Conservation (phyloP, 2,329 filamentous ascomycete genomes). For the Fusarium sp. region DNA sequence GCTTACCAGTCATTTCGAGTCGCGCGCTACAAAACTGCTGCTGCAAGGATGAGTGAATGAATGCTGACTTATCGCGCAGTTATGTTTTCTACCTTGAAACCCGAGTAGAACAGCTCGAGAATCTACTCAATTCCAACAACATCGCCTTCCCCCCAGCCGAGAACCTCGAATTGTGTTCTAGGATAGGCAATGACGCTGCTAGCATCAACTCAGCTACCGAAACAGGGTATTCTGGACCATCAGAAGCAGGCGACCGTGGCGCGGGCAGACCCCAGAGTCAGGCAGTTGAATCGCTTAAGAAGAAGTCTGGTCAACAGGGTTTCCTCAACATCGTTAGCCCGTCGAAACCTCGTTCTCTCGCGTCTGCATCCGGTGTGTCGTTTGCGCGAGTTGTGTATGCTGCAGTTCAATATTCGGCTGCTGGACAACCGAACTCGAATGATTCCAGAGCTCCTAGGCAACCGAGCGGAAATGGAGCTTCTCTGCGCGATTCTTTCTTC, state of each 20-base stretch:
- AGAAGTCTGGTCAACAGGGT: slow-evolving; percentile 52
- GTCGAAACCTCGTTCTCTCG: slow-evolving; percentile 83
- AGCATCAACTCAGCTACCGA: slow-evolving; percentile 51
- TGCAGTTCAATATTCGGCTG: slow-evolving; percentile 81
- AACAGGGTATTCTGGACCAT: slow-evolving; percentile 50
- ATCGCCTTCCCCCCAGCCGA: slow-evolving; percentile 79
- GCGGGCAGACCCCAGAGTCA: slow-evolving; percentile 47
- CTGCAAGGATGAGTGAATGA: neutral
- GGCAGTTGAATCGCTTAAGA: slow-evolving; percentile 51
- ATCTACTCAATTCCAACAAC: slow-evolving; percentile 74
- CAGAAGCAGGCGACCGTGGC: slow-evolving; percentile 48
- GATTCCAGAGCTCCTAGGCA: slow-evolving; percentile 45
- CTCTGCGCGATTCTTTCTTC: slow-evolving; percentile 96
- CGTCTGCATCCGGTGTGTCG: slow-evolving; percentile 89
- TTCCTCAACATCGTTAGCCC: slow-evolving; percentile 83
- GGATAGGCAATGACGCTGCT: slow-evolving; percentile 55
- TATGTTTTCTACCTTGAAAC: slow-evolving; percentile 97
- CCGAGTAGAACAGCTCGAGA: slow-evolving; percentile 84
- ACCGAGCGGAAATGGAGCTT: slow-evolving; percentile 67
- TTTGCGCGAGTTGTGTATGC: slow-evolving; percentile 96
- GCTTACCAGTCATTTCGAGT: neutral
- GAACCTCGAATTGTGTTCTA: slow-evolving; percentile 73
- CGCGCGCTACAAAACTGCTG: neutral
- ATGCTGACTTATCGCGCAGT: slow-evolving; percentile 57
- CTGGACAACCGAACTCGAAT: slow-evolving; percentile 66